phyloP scores from a whole-genome alignment of 257 asterid genomes.

The Nicotiana otophora region DNA sequence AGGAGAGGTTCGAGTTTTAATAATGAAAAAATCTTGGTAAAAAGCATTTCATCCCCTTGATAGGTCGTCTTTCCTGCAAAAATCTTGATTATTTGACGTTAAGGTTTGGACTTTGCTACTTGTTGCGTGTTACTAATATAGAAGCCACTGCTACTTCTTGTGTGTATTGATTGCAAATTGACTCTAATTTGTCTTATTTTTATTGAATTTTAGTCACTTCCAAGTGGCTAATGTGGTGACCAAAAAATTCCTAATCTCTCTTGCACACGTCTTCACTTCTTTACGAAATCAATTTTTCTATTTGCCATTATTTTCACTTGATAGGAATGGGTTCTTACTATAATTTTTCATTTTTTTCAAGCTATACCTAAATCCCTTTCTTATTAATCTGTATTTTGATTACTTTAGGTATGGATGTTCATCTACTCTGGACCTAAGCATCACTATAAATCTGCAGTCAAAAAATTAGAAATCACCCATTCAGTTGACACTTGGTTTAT shows the following conservation, averaged over 20 bases:
- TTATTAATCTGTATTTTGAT: not conserved
- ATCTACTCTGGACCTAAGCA: slow-evolving; percentile 10
- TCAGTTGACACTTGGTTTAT: not conserved
- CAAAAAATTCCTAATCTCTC: slow-evolving; percentile 30
- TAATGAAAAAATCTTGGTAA: not conserved
- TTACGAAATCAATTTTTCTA: slow-evolving; percentile 13
- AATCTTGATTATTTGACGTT: not conserved
- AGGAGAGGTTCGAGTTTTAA: not conserved
- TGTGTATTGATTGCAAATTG: not conserved
- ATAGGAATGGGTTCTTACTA: slow-evolving; percentile 5
- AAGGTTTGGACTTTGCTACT: not conserved
- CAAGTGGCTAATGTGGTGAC: slow-evolving; percentile 17
- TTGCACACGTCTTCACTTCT: slow-evolving; percentile 16
- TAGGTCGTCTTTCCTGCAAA: accelerated
- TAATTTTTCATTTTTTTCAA: not conserved
- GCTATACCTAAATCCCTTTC: not conserved
- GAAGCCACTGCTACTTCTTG: not conserved
- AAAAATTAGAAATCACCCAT: not conserved
- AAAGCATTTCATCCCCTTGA: not conserved
- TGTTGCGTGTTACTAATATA: not conserved
- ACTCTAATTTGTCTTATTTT: not conserved
- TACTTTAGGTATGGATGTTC: slow-evolving; percentile 12
- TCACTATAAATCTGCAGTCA: not conserved
- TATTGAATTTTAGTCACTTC: not conserved
- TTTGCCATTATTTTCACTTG: not conserved